Percentiles rank a stretch among this genome's conserved stretches.
phyloP scores from a whole-genome alignment of 208 protist species.

The Vickermania spadyakhi region DNA sequence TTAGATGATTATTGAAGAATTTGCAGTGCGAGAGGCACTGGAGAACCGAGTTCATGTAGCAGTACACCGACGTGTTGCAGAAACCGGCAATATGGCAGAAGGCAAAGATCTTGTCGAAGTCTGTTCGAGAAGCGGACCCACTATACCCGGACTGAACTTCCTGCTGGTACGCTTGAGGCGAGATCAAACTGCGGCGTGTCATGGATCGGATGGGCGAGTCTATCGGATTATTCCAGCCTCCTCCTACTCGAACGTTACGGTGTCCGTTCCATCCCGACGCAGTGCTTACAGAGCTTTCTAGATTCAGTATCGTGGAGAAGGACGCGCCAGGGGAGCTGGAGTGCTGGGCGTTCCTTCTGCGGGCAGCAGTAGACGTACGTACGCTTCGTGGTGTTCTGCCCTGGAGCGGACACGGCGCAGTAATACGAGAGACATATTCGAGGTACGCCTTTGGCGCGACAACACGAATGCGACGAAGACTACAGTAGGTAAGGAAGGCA shows the following conservation, averaged over 20 bases:
- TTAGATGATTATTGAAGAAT: slow-evolving; percentile 37
- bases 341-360: background rate
- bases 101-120: slow-evolving; percentile 33
- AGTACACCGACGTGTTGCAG: slow-evolving; percentile 89
- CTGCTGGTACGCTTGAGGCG: background rate
- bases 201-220: background rate
- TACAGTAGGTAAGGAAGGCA: slow-evolving; percentile 34
- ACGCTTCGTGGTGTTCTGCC: too few relatives aligned
- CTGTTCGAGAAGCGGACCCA: slow-evolving; percentile 15
- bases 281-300: background rate
- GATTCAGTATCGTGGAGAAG: background rate
- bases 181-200: background rate
- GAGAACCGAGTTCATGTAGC: slow-evolving; percentile 95
- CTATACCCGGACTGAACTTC: background rate
- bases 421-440: slow-evolving; percentile 13
- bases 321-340: background rate
- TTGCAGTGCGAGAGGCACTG: slow-evolving; percentile 89
- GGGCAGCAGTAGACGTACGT: background rate
- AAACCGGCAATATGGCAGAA: slow-evolving; percentile 65
- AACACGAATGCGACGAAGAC: slow-evolving; percentile 23
- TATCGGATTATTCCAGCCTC: background rate
- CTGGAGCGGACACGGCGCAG: too few relatives aligned
- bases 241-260: too few relatives aligned
- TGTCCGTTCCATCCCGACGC: background rate
- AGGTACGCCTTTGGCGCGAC: slow-evolving; percentile 17